Evolutionary conservation across 306 rosid species (phyloP).

Genomic region (Dryas alaskensis): DNA sequence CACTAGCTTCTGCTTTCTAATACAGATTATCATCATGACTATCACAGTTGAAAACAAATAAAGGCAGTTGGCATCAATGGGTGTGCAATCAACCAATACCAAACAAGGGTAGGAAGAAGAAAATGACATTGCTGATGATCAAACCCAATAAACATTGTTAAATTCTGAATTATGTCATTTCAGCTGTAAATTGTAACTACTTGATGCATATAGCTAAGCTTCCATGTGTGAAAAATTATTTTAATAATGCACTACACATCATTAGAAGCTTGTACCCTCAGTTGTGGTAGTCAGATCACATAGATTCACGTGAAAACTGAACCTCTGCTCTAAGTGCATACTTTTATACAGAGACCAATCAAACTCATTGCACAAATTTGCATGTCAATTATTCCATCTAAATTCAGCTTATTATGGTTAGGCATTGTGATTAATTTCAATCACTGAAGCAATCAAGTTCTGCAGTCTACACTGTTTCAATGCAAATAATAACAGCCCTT

Average conservation of each 20-base stretch:
- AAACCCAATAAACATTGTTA: neutral
- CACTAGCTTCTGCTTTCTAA: neutral
- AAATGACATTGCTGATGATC: neutral
- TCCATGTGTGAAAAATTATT: neutral
- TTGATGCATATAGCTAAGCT: neutral
- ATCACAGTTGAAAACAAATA: neutral
- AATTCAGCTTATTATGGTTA: neutral
- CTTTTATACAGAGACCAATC: neutral
- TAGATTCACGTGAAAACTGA: neutral
- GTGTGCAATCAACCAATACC: neutral
- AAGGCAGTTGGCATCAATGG: neutral
- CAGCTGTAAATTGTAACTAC: neutral
- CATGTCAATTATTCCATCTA: neutral
- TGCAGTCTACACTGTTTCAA: neutral
- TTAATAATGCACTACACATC: neutral
- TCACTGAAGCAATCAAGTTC: neutral
- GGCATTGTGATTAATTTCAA: neutral
- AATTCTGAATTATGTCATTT: neutral
- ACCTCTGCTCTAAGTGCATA: neutral
- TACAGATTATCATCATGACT: neutral
- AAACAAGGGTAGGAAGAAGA: neutral
- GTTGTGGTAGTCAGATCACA: neutral
- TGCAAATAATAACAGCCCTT: constrained; percentile 4
- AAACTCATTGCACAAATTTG: neutral
- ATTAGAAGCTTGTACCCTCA: neutral